Evolutionary conservation across 306 rosid species (phyloP).

Genomic region (Trichosanthes truncata): DNA sequence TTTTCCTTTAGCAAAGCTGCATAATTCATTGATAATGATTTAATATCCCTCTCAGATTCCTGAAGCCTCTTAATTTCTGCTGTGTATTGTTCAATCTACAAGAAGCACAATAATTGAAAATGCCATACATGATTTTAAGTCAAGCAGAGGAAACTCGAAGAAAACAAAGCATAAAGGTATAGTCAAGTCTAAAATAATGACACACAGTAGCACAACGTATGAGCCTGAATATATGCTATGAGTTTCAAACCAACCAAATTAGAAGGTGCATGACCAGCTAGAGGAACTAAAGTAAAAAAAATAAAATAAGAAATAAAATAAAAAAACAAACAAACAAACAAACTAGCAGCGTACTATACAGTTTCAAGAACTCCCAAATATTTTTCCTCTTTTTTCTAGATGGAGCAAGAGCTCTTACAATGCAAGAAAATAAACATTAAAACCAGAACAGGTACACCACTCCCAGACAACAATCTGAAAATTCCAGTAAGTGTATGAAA

Average conservation of each 20-base stretch:
- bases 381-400: neutral
- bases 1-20: constrained; percentile 85
- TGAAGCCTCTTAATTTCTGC: constrained; percentile 81
- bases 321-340: too few species aligned
- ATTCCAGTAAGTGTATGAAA: neutral
- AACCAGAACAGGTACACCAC: neutral
- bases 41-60: constrained; percentile 87
- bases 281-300: neutral
- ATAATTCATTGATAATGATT: constrained; percentile 80
- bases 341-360: neutral
- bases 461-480: neutral
- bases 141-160: neutral
- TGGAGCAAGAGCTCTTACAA: neutral
- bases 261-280: neutral
- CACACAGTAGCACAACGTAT: neutral
- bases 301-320: too few species aligned
- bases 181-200: neutral
- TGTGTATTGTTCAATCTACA: constrained; percentile 65
- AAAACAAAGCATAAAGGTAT: neutral
- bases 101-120: constrained; percentile 8
- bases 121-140: neutral
- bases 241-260: neutral
- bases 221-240: neutral
- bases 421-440: neutral
- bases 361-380: neutral